Evolutionary conservation across 139 green algal species (phyloP).

Genomic region (Tetradesmus lagerheimii): DNA sequence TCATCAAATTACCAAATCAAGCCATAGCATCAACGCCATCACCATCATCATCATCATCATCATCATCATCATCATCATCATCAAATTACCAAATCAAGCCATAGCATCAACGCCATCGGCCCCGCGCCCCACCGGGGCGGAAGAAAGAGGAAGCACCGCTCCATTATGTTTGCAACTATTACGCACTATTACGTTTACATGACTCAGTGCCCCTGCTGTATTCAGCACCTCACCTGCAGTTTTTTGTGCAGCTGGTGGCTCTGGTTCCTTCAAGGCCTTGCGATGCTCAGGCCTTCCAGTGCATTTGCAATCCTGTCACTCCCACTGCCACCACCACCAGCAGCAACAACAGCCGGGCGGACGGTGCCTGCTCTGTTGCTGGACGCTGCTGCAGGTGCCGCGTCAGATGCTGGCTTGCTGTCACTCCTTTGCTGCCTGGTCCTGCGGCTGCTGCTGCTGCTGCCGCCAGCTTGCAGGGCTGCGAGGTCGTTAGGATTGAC

Average conservation of each 20-base stretch:
- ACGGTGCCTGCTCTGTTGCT: neutral
- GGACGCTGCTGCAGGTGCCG: neutral
- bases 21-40: too few relatives aligned
- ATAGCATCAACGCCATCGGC: too few relatives aligned
- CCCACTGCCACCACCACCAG: neutral
- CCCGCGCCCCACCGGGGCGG: too few relatives aligned
- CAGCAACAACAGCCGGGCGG: neutral
- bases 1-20: too few relatives aligned
- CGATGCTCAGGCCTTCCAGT: neutral
- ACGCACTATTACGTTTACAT: too few relatives aligned
- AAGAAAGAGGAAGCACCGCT: too few relatives aligned
- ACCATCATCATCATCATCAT: too few relatives aligned
- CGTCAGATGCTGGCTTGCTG: neutral
- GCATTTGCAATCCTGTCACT: too few relatives aligned
- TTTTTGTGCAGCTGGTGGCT: neutral
- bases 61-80: too few relatives aligned
- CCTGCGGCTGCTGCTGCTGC: neutral
- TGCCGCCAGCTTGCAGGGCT: neutral
- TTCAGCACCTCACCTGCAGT: neutral
- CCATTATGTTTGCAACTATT: too few relatives aligned
- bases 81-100: too few relatives aligned
- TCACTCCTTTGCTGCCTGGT: neutral
- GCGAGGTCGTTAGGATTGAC: neutral
- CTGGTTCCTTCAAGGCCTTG: neutral
- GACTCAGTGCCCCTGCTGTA: too few relatives aligned